These are phyloP conservation scores for Globisporangium middletonii DNA, from an alignment of 352 stramenopile species.

Conservation along the genomic window DNA sequence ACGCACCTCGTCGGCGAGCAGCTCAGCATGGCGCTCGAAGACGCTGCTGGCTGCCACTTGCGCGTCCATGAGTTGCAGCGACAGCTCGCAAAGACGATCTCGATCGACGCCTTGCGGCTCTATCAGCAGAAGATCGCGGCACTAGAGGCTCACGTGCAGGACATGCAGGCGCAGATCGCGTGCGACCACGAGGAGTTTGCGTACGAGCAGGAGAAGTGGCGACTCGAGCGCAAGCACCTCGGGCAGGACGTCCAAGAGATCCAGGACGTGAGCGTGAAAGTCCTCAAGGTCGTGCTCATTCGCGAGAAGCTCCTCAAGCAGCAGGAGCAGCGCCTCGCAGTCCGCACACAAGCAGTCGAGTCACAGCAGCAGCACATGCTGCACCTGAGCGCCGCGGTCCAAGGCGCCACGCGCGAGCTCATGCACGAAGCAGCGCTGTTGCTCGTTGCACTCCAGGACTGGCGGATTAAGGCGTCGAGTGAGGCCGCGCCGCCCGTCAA, in stretches of 20 bases:
- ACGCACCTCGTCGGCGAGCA: constrained; percentile 20
- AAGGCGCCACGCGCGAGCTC: constrained; percentile 21
- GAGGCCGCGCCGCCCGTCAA: constrained; percentile 22
- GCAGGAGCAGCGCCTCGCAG: constrained; percentile 27
- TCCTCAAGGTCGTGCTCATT: constrained; percentile 61
- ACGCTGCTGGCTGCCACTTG: constrained; percentile 8
- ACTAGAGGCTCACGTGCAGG: constrained; percentile 38
- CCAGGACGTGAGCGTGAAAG: constrained; percentile 50
- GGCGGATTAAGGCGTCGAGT: constrained; percentile 16
- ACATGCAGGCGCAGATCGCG: constrained; percentile 46
- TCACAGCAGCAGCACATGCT: constrained; percentile 16
- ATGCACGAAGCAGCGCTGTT: constrained; percentile 47
- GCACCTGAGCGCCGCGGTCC: constrained; percentile 11
- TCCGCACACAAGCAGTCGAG: constrained; percentile 12
- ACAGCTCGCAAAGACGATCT: constrained; percentile 4
- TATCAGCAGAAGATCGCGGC: constrained; percentile 46
- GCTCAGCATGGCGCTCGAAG: constrained; percentile 43
- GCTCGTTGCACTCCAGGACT: constrained; percentile 42
- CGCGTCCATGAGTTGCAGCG: neutral
- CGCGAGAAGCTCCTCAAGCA: constrained; percentile 61
- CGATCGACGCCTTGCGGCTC: constrained; percentile 12
- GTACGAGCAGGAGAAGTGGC: constrained; percentile 58
- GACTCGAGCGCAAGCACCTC: constrained; percentile 39
- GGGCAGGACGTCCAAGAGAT: constrained; percentile 53
- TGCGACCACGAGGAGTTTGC: constrained; percentile 62